Evolutionary conservation across 768 basidiomycete genomes (phyloP).

Genomic region (Chalciporus pseudorubinellus): DNA sequence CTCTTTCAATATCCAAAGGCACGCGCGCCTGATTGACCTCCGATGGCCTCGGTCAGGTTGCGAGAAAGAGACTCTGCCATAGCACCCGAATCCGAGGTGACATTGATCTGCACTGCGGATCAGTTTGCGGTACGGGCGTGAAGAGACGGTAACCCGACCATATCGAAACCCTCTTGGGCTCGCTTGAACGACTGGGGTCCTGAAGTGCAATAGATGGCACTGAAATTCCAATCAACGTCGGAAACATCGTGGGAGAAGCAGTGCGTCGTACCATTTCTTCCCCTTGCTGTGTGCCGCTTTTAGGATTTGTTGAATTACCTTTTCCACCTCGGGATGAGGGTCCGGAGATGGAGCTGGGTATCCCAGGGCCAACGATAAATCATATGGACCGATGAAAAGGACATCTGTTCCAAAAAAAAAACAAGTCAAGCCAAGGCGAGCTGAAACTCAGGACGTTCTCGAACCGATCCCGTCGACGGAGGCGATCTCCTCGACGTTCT

Average conservation of each 20-base stretch:
- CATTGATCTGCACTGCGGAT: constrained; percentile 43
- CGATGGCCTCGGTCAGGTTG: constrained; percentile 22
- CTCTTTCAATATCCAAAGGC: constrained; percentile 12
- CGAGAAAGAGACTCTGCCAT: constrained; percentile 36
- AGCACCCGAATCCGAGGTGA: constrained; percentile 43
- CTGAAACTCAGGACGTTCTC: constrained; percentile 6
- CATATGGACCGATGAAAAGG: constrained; percentile 66
- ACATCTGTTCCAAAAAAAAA: constrained; percentile 40
- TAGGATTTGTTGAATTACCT: constrained; percentile 53
- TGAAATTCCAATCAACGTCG: constrained; percentile 13
- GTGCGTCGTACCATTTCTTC: constrained; percentile 59
- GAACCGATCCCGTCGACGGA: constrained; percentile 60
- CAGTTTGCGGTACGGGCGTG: not conserved
- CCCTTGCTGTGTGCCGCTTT: constrained; percentile 46
- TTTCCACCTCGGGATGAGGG: constrained; percentile 62
- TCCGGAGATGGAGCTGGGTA: constrained; percentile 61
- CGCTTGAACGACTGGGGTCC: constrained; percentile 45
- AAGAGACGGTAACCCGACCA: constrained; percentile 33
- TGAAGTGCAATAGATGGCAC: constrained; percentile 48
- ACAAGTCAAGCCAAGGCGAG: not conserved
- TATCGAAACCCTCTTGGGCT: constrained; percentile 51
- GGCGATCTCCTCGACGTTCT: constrained; percentile 59
- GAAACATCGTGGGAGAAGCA: not conserved
- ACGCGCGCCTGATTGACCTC: constrained; percentile 7
- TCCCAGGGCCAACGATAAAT: constrained; percentile 62